Evolutionary conservation across 352 stramenopile species (phyloP).

Genomic region (Thalassiosira sp.): DNA sequence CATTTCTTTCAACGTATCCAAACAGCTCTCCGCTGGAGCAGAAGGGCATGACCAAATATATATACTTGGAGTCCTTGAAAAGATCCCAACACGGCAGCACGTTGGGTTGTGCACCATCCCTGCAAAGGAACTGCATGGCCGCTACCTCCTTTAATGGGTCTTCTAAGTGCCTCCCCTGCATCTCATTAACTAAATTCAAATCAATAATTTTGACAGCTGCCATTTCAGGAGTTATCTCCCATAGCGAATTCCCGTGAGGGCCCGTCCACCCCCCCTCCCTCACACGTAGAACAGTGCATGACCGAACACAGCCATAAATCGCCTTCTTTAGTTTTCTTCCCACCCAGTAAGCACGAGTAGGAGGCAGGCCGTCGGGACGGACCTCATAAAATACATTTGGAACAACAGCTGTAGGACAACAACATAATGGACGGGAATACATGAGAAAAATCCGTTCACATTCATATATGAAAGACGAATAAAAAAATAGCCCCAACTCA

Average conservation of each 20-base stretch:
- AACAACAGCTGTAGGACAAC: conserved; percentile 29
- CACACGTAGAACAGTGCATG: conserved; percentile 67
- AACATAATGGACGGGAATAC: too few relatives aligned
- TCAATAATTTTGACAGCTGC: conserved; percentile 57
- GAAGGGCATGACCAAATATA: conserved; percentile 68
- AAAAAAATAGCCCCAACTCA: too few relatives aligned
- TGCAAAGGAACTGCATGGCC: conserved; percentile 71
- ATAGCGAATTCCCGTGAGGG: conserved; percentile 28
- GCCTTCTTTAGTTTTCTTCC: conserved; percentile 77
- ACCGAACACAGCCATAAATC: conserved; percentile 80
- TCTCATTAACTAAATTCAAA: conserved; percentile 27
- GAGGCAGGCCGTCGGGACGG: conserved; percentile 54
- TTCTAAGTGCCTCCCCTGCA: conserved; percentile 64
- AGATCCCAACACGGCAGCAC: conserved; percentile 67
- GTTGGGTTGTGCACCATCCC: conserved; percentile 53
- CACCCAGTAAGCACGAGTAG: conserved; percentile 72
- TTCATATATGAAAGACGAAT: neutral
- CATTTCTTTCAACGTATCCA: conserved; percentile 42
- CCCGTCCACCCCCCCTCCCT: conserved; percentile 38
- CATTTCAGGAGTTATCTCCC: conserved; percentile 54
- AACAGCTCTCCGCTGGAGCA: conserved; percentile 62
- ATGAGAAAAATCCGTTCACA: too few relatives aligned
- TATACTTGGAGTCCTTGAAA: conserved; percentile 69
- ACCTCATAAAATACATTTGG: conserved; percentile 76
- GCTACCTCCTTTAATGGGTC: conserved; percentile 82